A percentile compares a stretch with the other conserved stretches of the same genome.
phyloP scores from a whole-genome alignment of 2,329 filamentous ascomycete species.

The Lachnellula cervina region DNA sequence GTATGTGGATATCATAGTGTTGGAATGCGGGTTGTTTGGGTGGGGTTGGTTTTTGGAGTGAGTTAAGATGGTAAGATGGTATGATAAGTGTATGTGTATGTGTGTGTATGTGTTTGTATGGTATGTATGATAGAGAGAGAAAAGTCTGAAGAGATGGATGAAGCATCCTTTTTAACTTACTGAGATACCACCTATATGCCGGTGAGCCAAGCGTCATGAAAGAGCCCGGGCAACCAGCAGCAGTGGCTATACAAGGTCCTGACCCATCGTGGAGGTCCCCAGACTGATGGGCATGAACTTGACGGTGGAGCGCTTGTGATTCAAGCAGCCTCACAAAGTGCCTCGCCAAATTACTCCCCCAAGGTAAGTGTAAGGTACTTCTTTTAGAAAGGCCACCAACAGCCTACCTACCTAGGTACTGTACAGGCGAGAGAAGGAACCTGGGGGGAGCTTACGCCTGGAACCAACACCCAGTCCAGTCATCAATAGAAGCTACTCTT shows the following conservation, averaged over 20 bases:
- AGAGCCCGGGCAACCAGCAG: background rate
- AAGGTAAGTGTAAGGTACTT: no score
- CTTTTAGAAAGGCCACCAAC: background rate
- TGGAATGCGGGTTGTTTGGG: background rate
- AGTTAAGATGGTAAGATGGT: background rate
- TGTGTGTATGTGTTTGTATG: background rate
- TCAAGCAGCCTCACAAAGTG: background rate
- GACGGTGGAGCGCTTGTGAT: background rate
- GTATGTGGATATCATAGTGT: background rate
- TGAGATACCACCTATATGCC: background rate
- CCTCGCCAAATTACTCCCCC: background rate
- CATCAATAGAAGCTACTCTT: no score
- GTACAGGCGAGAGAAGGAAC: background rate
- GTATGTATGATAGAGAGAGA: background rate
- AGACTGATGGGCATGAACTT: background rate
- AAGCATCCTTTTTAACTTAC: background rate
- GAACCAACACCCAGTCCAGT: background rate
- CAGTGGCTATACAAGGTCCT: conserved; percentile 1
- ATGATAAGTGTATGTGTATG: background rate
- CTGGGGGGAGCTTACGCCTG: background rate
- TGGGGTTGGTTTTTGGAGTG: no score
- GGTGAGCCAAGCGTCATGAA: background rate
- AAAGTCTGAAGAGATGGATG: background rate
- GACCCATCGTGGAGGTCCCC: background rate
- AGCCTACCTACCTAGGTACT: no score